Conservation (phyloP, 352 stramenopile genomes). For the Globisporangium abappressorium region DNA sequence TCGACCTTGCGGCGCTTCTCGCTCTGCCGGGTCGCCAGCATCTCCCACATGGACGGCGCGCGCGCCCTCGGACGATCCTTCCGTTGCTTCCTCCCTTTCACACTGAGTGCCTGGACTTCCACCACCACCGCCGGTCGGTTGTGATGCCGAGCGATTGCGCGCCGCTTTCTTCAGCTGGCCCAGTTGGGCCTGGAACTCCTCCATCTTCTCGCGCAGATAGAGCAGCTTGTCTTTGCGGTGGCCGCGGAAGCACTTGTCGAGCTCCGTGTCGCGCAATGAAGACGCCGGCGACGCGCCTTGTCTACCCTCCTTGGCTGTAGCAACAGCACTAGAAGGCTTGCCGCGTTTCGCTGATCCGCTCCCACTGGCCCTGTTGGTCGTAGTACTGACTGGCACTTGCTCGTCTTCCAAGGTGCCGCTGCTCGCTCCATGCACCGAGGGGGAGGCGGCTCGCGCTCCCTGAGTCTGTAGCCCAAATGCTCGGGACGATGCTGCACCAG, state of each 20-base stretch:
- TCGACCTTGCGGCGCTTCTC: conserved; percentile 8
- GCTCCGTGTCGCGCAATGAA: neutral
- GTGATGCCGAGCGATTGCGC: neutral
- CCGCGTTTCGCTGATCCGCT: neutral
- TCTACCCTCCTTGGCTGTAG: neutral
- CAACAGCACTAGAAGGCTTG: neutral
- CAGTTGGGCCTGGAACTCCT: neutral
- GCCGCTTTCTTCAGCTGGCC: neutral
- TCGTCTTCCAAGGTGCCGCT: neutral
- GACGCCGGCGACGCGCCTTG: neutral
- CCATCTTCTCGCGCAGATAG: conserved; percentile 6
- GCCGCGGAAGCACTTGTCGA: conserved; percentile 2
- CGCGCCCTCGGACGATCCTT: neutral
- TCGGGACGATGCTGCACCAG: neutral
- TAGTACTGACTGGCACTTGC: neutral
- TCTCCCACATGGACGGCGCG: neutral
- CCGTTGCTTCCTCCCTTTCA: neutral
- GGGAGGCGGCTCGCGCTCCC: neutral
- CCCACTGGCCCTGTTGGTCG: neutral
- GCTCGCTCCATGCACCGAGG: neutral
- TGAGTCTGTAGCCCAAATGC: neutral
- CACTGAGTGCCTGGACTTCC: too few species aligned
- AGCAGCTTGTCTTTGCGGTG: conserved; percentile 14
- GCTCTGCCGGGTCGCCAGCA: conserved; percentile 8
- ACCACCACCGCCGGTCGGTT: neutral